Percentiles rank a stretch among this genome's conserved stretches.
phyloP scores from a whole-genome alignment of 345 rosid species.

The rapeseed (Brassica napus) region Da-Ae NC_063439.1:26678501-26679000 shows the following conservation, averaged over 20 bases:
- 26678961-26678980: neutral
- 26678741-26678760: neutral
- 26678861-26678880: neutral
- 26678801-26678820: conserved; percentile 58
- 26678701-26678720: conserved; percentile 66
- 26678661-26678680: conserved; percentile 82
- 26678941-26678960: neutral
- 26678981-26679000: neutral
- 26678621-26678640: conserved; percentile 23
- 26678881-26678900: neutral
- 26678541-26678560: neutral
- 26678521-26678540: neutral
- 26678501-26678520: neutral
- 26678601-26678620: conserved; percentile 36
- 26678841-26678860: no score
- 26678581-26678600: conserved; percentile 19
- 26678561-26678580: conserved; percentile 2
- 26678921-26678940: neutral
- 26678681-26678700: conserved; percentile 61
- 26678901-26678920: neutral
- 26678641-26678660: conserved; percentile 86
- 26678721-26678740: conserved; percentile 7
- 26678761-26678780: conserved; percentile 7
- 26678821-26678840: conserved; percentile 48
- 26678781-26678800: conserved; percentile 17